Base-by-base conservation (phyloP, 129 eudicot genomes). In the Pseudognaphalium luteoalbum region DNA sequence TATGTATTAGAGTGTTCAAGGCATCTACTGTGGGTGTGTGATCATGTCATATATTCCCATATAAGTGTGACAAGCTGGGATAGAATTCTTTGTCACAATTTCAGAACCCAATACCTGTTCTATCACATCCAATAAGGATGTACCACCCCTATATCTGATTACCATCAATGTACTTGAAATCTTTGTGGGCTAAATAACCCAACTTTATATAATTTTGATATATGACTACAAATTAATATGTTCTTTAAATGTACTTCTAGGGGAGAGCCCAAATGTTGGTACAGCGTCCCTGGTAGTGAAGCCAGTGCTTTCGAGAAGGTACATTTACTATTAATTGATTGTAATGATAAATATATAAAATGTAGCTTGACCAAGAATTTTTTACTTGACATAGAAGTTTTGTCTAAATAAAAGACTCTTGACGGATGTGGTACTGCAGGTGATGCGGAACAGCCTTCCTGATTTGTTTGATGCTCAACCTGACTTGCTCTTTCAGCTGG, bases 201-300 rank as follows among this genome's bases (percentile, higher is more conserved):
- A 7, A 15, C 44, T 66, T 58, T 9, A 29, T 73, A 50, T 64
- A 17, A 33, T 78, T 2, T 28, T 42, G 70, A 41, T 56, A 71
- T 54, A 34, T 71, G 39, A 44, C 47, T 66, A 5, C 12, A 14
- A 47, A 12, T 47, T 12, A 12, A 14, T 47, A 47, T 47, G 54
- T 47, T 47, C 68, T 77, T 17, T 64, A 35, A 30, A 35, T 76
- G 9, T 82, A 61, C 16, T 85, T 87, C 81, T 89, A 95, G 99
- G 99, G 99, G 99, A 76, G 97, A 95, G 80, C 99, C 99, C 64
- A 95, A 95, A 82, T 91, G 89, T 72, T 95, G 99, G 99, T 95
- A 95, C 80, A 95, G 99, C 72, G 95, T 95, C 69, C 99, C 99
- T 84, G 99, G 97, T 28, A 79, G 83, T 79, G 92, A 91, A 79